Evolutionary conservation across 345 rosid genomes (phyloP).

Genomic region (Microcos paniculata): DNA sequence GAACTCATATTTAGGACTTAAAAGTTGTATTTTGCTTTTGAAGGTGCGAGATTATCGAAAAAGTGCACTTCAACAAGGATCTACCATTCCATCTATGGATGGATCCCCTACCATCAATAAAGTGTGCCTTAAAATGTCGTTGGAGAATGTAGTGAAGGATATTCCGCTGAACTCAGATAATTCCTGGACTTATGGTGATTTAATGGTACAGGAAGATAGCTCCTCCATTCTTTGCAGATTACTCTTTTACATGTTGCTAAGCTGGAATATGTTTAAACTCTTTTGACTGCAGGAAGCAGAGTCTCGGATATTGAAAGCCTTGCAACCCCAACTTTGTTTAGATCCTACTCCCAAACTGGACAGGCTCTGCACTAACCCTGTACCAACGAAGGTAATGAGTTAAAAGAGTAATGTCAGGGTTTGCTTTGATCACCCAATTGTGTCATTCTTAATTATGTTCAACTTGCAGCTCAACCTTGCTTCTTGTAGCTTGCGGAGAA

Average conservation of each 20-base stretch:
- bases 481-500: conserved; percentile 58
- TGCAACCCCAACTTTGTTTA: conserved; percentile 86
- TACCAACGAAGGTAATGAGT: conserved; percentile 55
- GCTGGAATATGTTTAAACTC: conserved; percentile 9
- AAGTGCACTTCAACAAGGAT: conserved; percentile 51
- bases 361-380: conserved; percentile 57
- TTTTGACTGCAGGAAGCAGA: conserved; percentile 75
- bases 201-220: conserved; percentile 57
- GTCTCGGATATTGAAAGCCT: conserved; percentile 85
- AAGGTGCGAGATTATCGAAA: conserved; percentile 88
- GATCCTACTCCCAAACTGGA: conserved; percentile 93
- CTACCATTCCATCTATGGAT: conserved; percentile 25
- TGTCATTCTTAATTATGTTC: conserved; percentile 17
- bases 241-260: conserved; percentile 1
- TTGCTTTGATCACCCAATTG: neutral
- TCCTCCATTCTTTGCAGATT: conserved; percentile 9
- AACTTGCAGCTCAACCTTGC: conserved; percentile 69
- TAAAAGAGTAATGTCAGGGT: neutral
- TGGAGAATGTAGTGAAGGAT: conserved; percentile 92
- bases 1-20: neutral
- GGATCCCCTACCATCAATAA: conserved; percentile 55
- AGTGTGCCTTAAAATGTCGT: conserved; percentile 74
- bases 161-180: conserved; percentile 73
- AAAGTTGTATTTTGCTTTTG: conserved; percentile 14
- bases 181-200: conserved; percentile 96